Evolutionary conservation across 2,329 filamentous ascomycete genomes (phyloP), one percentile per base, ranked within the genome.

Genomic region (Xylariaceae sp.): DNA sequence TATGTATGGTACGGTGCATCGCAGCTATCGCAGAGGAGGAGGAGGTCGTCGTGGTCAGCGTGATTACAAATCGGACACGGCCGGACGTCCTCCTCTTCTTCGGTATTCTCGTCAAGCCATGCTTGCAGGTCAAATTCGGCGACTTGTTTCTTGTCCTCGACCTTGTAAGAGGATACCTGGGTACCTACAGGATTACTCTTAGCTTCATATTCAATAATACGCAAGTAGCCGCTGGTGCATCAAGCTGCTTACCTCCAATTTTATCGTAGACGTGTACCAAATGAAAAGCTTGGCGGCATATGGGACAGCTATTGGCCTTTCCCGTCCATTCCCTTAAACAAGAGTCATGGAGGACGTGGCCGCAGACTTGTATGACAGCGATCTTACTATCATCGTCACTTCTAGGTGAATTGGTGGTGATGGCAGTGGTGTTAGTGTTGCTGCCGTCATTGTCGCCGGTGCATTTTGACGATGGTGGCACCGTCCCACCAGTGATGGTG

Each of bases 231-330:
- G 39, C 49, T 36, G 40, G 18, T 36, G 30, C 20, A 62, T 40
- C 45, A 32, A 53, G 55, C 39, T 53, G 79, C 84, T 75, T 82
- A 94, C 91, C 91, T 79, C 91, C 89, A 67, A 92, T 76, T 63
- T 81, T 84, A 68, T 89, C 85, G 72, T 88, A 88, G 57, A 99
- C 86, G 70, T 94, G 86, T 62, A 99, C 92, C 65, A 88, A 77
- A 73, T 97, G 93, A 77, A 99, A 97, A 59, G 83, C 85, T 66
- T 91, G 89, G 63, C 94, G 89, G 75, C 94, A 99, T 72, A 99
- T 96, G 39, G 94, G 94, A 73, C 94, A 99, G 70, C 92, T 97
- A 75, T 97, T 99, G 60, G 94, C 93, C 72, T 95, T 89, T 74
- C 95, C 91, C 39, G 93, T 91, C 94, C 94, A 99, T 64, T 92